Evolutionary conservation across 2,329 filamentous ascomycete species (phyloP).

Genomic region (Beauveria sp.): DNA sequence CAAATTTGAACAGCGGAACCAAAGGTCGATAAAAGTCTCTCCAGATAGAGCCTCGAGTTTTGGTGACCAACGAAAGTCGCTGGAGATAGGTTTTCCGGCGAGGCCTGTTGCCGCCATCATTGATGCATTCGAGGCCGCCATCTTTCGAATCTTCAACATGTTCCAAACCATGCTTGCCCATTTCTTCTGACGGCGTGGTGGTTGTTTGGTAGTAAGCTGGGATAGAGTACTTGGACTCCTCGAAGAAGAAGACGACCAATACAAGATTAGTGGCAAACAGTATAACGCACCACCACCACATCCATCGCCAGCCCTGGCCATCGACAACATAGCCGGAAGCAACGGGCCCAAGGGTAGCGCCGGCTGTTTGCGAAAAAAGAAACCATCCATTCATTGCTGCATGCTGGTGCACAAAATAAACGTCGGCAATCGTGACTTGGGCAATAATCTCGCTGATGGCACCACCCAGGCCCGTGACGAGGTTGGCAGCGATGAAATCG

Average conservation of each 20-base stretch:
- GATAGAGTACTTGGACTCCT: neutral
- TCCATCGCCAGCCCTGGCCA: conserved; percentile 22
- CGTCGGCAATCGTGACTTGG: conserved; percentile 29
- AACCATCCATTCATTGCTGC: conserved; percentile 23
- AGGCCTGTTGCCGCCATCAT: neutral
- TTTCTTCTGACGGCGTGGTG: neutral
- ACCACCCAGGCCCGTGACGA: conserved; percentile 26
- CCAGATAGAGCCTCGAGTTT: neutral
- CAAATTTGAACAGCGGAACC: neutral
- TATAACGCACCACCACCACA: conserved; percentile 18
- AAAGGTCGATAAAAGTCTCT: neutral
- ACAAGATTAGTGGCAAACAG: neutral
- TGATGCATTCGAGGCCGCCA: neutral
- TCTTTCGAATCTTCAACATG: neutral
- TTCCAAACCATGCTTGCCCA: neutral
- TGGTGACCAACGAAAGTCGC: neutral
- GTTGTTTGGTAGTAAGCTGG: neutral
- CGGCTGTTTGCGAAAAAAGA: conserved; percentile 20
- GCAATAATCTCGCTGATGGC: conserved; percentile 31
- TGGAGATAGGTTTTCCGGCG: neutral
- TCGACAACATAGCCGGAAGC: conserved; percentile 16
- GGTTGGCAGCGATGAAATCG: conserved; percentile 15
- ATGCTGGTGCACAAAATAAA: conserved; percentile 25
- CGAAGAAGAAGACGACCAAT: neutral
- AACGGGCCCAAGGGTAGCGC: conserved; percentile 18